These are phyloP conservation scores for Shiraia sp. DNA, from an alignment of 2,329 filamentous ascomycete species.

Conservation along the genomic window DNA sequence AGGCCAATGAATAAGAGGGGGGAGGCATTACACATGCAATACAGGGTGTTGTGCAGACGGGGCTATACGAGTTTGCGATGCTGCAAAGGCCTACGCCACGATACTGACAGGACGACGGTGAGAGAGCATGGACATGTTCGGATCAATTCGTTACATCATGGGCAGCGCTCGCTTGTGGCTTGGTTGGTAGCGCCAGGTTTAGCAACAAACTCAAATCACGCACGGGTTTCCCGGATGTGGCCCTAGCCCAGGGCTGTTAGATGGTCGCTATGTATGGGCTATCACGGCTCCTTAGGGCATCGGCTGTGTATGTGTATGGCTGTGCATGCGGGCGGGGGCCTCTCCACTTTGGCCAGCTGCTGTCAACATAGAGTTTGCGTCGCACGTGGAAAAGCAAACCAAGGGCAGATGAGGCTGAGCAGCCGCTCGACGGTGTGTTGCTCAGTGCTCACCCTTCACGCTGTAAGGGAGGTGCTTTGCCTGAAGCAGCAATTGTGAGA, in stretches of 20 bases:
- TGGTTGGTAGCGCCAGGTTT: slow-evolving; percentile 5
- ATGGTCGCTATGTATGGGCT: too few relatives aligned
- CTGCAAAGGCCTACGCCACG: slow-evolving; percentile 24
- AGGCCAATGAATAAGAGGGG: slow-evolving; percentile 47
- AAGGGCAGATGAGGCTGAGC: slow-evolving; percentile 10
- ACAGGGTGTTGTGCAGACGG: slow-evolving; percentile 13
- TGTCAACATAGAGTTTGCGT: slow-evolving; percentile 12
- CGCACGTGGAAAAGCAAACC: slow-evolving; percentile 22
- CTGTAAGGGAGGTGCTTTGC: too few relatives aligned
- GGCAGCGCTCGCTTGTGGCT: slow-evolving; percentile 19
- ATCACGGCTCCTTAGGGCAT: too few relatives aligned
- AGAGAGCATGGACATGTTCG: slow-evolving; percentile 30
- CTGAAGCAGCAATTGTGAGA: too few relatives aligned
- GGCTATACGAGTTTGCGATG: slow-evolving; percentile 30
- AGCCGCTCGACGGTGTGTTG: slow-evolving; percentile 4
- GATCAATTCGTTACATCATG: slow-evolving; percentile 31
- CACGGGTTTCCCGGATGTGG: too few relatives aligned
- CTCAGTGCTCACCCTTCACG: too few relatives aligned
- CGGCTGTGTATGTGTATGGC: slow-evolving; percentile 6
- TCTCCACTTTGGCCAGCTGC: slow-evolving; percentile 14
- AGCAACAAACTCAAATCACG: not conserved
- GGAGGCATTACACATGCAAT: slow-evolving; percentile 34
- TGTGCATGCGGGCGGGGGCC: slow-evolving; percentile 15
- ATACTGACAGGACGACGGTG: slow-evolving; percentile 17
- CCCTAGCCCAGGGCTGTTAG: too few relatives aligned